These are phyloP conservation scores for Penicillium sp. DNA, from an alignment of 2,329 filamentous ascomycete species.

Conservation along the genomic window DNA sequence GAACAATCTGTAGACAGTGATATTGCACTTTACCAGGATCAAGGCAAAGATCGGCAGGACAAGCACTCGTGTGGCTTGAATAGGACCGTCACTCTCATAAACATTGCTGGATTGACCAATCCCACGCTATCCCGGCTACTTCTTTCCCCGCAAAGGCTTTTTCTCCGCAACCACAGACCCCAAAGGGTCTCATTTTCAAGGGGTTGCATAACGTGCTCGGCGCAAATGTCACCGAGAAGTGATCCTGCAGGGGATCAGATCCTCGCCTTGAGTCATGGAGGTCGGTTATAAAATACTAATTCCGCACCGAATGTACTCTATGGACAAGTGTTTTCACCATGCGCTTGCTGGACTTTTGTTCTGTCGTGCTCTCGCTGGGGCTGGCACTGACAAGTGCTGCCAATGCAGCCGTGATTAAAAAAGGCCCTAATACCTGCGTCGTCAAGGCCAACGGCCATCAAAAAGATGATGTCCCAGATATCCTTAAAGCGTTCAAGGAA, in stretches of 20 bases:
- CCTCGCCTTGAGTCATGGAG: background rate
- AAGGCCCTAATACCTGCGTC: slow-evolving; percentile 39
- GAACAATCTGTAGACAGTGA: slow-evolving; percentile 4
- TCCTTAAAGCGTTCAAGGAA: slow-evolving; percentile 45
- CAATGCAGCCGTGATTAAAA: slow-evolving; percentile 11
- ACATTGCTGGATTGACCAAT: background rate
- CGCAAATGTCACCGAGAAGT: background rate
- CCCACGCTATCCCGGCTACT: background rate
- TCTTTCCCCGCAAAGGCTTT: slow-evolving; percentile 19
- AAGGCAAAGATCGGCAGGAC: slow-evolving; percentile 17
- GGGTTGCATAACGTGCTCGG: background rate
- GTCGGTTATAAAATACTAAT: background rate
- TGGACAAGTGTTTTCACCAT: background rate
- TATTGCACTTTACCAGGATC: slow-evolving; percentile 8
- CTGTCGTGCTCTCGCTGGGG: background rate
- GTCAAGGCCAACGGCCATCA: slow-evolving; percentile 45
- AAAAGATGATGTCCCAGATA: slow-evolving; percentile 47
- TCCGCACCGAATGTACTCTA: background rate
- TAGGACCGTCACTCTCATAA: background rate
- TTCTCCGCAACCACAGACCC: background rate
- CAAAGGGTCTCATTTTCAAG: background rate
- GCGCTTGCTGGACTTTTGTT: slow-evolving; percentile 3
- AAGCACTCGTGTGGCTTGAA: slow-evolving; percentile 17
- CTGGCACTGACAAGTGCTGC: slow-evolving; percentile 12
- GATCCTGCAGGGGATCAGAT: background rate